These are phyloP conservation scores for Physcia stellaris DNA, from an alignment of 495 filamentous ascomycete species.

Conservation along the genomic window DNA sequence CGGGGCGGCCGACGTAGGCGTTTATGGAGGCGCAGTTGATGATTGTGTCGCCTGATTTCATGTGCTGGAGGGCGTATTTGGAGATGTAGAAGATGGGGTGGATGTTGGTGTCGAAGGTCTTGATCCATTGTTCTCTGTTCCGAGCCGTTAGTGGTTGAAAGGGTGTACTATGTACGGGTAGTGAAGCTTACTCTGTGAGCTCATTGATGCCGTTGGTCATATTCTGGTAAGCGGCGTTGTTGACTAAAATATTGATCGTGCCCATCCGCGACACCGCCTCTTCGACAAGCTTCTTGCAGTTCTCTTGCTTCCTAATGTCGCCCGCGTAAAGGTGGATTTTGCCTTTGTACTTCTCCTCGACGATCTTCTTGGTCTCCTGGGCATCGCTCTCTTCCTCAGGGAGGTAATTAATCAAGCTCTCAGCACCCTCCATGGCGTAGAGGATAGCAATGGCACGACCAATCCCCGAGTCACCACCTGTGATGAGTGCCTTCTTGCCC, in stretches of 20 bases:
- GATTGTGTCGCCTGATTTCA: conserved; percentile 63
- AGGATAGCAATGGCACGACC: conserved; percentile 66
- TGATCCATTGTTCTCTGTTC: conserved; percentile 56
- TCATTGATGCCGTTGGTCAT: conserved; percentile 60
- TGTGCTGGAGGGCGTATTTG: conserved; percentile 65
- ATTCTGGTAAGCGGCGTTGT: conserved; percentile 70
- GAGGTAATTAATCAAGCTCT: conserved; percentile 59
- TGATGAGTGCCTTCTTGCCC: conserved; percentile 66
- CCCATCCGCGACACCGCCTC: conserved; percentile 49
- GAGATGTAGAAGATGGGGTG: conserved; percentile 62
- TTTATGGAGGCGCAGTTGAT: conserved; percentile 79
- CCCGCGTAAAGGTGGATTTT: conserved; percentile 45
- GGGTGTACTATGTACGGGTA: neutral
- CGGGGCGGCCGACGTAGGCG: conserved; percentile 67
- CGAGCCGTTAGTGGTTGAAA: conserved; percentile 1
- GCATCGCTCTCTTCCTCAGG: conserved; percentile 69
- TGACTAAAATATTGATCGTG: conserved; percentile 62
- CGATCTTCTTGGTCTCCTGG: conserved; percentile 52
- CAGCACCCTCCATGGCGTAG: conserved; percentile 74
- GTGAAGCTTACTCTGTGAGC: conserved; percentile 45
- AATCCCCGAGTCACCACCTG: conserved; percentile 73
- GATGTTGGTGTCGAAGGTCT: conserved; percentile 65
- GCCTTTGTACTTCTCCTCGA: conserved; percentile 49
- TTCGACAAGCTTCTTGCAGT: conserved; percentile 59
- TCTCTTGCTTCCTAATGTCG: conserved; percentile 47